Conservation (phyloP, 1,284 basidiomycete genomes). For the Tylopilus orsonianus region DNA sequence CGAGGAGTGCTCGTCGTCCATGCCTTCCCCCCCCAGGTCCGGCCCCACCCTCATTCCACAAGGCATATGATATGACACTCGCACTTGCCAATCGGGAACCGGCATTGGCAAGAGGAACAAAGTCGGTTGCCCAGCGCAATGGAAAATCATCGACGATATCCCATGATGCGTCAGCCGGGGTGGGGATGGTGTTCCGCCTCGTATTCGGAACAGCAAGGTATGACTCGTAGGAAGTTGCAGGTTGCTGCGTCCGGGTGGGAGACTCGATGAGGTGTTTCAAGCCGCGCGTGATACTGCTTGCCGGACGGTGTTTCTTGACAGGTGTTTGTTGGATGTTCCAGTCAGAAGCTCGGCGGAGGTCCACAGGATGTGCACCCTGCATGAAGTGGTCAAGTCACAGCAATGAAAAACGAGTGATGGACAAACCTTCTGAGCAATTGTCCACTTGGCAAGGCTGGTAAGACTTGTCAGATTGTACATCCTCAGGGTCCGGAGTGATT, state of each 20-base stretch:
- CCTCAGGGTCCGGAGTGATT: slow-evolving; percentile 55
- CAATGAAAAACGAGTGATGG: background rate
- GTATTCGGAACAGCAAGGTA: slow-evolving; percentile 29
- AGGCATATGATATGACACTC: slow-evolving; percentile 63
- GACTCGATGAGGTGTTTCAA: slow-evolving; percentile 56
- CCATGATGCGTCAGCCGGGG: slow-evolving; percentile 57
- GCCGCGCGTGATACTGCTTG: slow-evolving; percentile 59
- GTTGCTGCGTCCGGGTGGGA: slow-evolving; percentile 32
- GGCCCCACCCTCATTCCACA: slow-evolving; percentile 55
- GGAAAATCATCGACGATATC: slow-evolving; percentile 76
- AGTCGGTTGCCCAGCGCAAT: slow-evolving; percentile 78
- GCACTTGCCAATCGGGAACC: slow-evolving; percentile 62
- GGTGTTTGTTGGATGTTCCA: slow-evolving; percentile 53
- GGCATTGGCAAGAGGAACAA: slow-evolving; percentile 64
- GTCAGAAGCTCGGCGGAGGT: slow-evolving; percentile 51
- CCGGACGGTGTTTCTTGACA: slow-evolving; percentile 53
- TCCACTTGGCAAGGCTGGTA: slow-evolving; percentile 71
- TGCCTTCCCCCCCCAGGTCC: slow-evolving; percentile 39
- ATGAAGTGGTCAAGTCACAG: slow-evolving; percentile 11
- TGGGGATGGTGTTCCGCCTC: slow-evolving; percentile 30
- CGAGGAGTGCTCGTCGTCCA: slow-evolving; percentile 63
- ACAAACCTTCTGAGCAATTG: slow-evolving; percentile 60
- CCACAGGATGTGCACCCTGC: slow-evolving; percentile 61
- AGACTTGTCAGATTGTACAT: slow-evolving; percentile 81
- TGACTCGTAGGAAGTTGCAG: slow-evolving; percentile 35